Conservation (phyloP, 768 basidiomycete species). For the Lactarius evosmus region DNA sequence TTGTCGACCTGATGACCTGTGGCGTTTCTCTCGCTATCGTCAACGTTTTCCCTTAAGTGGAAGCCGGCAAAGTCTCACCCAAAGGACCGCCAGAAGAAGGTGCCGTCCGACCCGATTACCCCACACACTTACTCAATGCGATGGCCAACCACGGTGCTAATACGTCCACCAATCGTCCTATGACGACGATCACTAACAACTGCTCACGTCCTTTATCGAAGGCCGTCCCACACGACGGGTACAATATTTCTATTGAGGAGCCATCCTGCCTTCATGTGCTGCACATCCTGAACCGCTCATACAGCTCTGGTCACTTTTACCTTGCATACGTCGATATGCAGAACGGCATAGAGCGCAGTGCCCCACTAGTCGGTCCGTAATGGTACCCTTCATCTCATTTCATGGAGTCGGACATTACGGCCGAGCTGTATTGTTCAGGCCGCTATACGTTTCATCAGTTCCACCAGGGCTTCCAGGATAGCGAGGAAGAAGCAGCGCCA, state of each 20-base stretch:
- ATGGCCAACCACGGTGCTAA: slow-evolving; percentile 88
- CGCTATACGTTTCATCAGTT: slow-evolving; percentile 46
- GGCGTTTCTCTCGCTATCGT: slow-evolving; percentile 49
- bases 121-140: slow-evolving; percentile 65
- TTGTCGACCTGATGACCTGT: slow-evolving; percentile 41
- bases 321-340: slow-evolving; percentile 66
- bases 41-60: slow-evolving; percentile 52
- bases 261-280: slow-evolving; percentile 67
- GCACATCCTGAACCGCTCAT: slow-evolving; percentile 55
- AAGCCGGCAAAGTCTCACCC: slow-evolving; percentile 55
- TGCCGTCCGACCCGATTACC: slow-evolving; percentile 69
- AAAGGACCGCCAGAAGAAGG: slow-evolving; percentile 52
- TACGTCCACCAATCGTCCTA: slow-evolving; percentile 33
- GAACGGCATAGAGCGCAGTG: slow-evolving; percentile 74
- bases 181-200: not conserved
- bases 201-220: slow-evolving; percentile 24
- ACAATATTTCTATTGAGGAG: slow-evolving; percentile 59
- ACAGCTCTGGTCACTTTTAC: slow-evolving; percentile 56
- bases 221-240: slow-evolving; percentile 64
- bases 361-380: slow-evolving; percentile 53
- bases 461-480: slow-evolving; percentile 54
- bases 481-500: slow-evolving; percentile 49
- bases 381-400: too few relatives aligned
- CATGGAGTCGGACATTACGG: not conserved
- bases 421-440: slow-evolving; percentile 40